Base-by-base conservation (phyloP, 345 rosid species). In the Hibiscus syriacus region DNA sequence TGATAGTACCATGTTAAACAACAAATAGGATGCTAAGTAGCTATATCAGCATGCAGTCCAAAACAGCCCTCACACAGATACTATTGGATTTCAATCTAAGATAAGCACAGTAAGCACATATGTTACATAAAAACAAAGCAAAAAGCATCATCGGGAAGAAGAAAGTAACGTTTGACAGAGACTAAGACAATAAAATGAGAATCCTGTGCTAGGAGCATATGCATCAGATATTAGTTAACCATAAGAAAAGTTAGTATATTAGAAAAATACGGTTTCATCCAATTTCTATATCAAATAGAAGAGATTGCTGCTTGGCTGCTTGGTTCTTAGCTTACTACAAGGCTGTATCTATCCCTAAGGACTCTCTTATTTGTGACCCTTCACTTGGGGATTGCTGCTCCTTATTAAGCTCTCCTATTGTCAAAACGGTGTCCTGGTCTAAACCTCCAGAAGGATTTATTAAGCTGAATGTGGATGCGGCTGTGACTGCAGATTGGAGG, bases 1-100 rank as follows among this genome's bases (percentile, higher is more conserved):
- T 53, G 76, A 72, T 71, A 67, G 25, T 53, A 55, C 20, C 55
- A 36, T 34, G 13, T 77, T 62, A 75, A 68, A 74, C n/a, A 64
- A 67, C 58, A 49, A 64, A 43, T 55, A 16, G 55, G 26, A 30
- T 49, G n/a, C 25, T 26, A n/a, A 26, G 39, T 64, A 26, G 16
- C n/a, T 46, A 46, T 27, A 11, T n/a, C 41, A 46, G 43, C 41
- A 19, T 16, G 38, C 36, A 67, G 49, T 54, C n/a, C 14, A 67
- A 62, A 13, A 17, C 27, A 13, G 23, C 38, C 43, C 22, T 23
- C 48, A 53, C 39, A 25, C 56, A 6, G 19, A 50, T 3, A 13
- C 32, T 43, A 39, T 22, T 16, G 2, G 12, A 38, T 61, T 60
- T 22, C 32, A 61, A 61, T 61, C 49, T 13, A 38, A 22, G 17